phyloP scores from a whole-genome alignment of 2,329 filamentous ascomycete species.

The Scolecobasidium constrictum region DNA sequence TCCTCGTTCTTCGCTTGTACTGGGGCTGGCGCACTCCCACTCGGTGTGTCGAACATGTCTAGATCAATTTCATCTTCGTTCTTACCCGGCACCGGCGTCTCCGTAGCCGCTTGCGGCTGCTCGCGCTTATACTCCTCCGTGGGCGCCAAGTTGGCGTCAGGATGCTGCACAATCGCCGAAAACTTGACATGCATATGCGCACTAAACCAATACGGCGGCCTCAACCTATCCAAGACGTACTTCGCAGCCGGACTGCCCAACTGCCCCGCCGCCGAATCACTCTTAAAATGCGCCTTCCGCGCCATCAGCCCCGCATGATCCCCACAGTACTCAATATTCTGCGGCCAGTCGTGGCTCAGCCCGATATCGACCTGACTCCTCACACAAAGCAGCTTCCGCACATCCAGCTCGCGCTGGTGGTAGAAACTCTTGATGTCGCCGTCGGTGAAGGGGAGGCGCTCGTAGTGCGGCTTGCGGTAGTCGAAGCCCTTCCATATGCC shows the following conservation, averaged over 20 bases:
- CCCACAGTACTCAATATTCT: conserved; percentile 68
- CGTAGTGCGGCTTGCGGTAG: conserved; percentile 72
- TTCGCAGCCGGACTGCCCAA: conserved; percentile 73
- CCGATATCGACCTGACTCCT: conserved; percentile 84
- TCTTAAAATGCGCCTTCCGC: conserved; percentile 62
- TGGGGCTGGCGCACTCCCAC: conserved; percentile 4
- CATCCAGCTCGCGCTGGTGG: conserved; percentile 79
- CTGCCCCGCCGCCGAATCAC: conserved; percentile 63
- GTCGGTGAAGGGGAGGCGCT: conserved; percentile 72
- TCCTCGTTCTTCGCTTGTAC: conserved; percentile 45
- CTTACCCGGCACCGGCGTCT: not conserved
- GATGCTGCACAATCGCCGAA: conserved; percentile 39
- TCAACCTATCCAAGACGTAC: conserved; percentile 68
- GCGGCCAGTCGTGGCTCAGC: conserved; percentile 92
- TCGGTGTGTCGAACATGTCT: conserved; percentile 7
- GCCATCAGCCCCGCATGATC: conserved; percentile 57
- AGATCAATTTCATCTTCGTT: conserved; percentile 24
- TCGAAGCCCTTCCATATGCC: conserved; percentile 93
- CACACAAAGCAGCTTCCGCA: conserved; percentile 77
- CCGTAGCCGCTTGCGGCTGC: not conserved
- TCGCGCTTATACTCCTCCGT: not conserved
- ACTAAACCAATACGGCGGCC: conserved; percentile 78
- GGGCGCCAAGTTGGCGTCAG: not conserved
- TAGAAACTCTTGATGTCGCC: conserved; percentile 76
- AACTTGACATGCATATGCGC: conserved; percentile 91